Percentiles rank a stretch among this genome's conserved stretches.
Evolutionary conservation across 768 basidiomycete genomes (phyloP).

Genomic region (Steccherinum ochraceum): DNA sequence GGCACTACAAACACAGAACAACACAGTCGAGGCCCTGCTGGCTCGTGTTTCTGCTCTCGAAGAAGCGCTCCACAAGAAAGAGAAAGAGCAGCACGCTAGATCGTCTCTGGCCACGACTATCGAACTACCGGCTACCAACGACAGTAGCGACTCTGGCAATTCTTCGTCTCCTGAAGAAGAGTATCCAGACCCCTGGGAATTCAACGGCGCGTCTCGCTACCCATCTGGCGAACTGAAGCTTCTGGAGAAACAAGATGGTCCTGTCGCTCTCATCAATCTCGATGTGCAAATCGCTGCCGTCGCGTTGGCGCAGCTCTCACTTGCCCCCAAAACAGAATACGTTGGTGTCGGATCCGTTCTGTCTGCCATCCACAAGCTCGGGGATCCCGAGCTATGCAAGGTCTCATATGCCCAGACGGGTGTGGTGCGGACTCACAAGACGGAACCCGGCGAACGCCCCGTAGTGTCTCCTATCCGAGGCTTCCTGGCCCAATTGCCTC

Average conservation of each 20-base stretch:
- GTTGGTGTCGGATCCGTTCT: constrained; percentile 42
- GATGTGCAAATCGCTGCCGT: constrained; percentile 35
- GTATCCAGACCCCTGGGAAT: no score
- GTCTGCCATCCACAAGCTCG: constrained; percentile 39
- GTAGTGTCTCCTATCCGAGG: constrained; percentile 20
- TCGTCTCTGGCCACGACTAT: no score
- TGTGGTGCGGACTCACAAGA: constrained; percentile 1
- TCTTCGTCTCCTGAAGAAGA: not conserved
- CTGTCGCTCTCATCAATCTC: constrained; percentile 20
- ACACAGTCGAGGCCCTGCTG: constrained; percentile 17
- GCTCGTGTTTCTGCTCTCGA: constrained; percentile 20
- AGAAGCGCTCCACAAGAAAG: constrained; percentile 8
- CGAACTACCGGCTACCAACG: constrained; percentile 2
- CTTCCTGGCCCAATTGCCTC: constrained; percentile 25
- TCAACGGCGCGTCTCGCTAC: not conserved
- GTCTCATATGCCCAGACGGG: constrained; percentile 37
- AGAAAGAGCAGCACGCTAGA: not conserved
- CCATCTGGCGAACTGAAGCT: not conserved
- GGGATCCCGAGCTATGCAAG: constrained; percentile 28
- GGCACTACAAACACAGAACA: constrained; percentile 5
- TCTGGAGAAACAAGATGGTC: constrained; percentile 7
- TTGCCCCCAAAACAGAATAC: constrained; percentile 40
- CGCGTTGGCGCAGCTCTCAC: constrained; percentile 35
- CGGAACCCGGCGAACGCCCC: constrained; percentile 4
- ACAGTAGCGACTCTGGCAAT: constrained; percentile 10